These are phyloP conservation scores for Boletus coccyginus DNA, from an alignment of 768 basidiomycete species.

Conservation along the genomic window DNA sequence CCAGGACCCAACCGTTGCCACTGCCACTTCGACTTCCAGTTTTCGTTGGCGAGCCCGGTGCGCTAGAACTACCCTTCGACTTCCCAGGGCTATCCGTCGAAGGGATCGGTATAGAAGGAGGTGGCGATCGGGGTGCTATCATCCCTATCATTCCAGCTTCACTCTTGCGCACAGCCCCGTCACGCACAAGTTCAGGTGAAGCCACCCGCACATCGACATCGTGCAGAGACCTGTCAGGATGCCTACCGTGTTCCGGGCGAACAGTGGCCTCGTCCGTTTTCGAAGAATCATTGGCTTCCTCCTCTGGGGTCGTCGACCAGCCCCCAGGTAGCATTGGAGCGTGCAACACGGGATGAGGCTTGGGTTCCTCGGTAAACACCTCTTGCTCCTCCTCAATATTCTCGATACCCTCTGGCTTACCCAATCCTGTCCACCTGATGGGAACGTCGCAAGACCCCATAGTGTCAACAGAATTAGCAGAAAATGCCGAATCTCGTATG, in stretches of 20 bases:
- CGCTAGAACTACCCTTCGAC: constrained; percentile 20
- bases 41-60: constrained; percentile 33
- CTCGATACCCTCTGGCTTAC: constrained; percentile 37
- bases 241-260: constrained; percentile 25
- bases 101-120: constrained; percentile 26
- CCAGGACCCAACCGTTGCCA: constrained; percentile 63
- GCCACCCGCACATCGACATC: constrained; percentile 51
- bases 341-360: constrained; percentile 24
- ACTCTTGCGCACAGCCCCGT: constrained; percentile 51
- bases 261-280: constrained; percentile 27
- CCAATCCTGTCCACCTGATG: constrained; percentile 59
- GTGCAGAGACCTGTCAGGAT: constrained; percentile 39
- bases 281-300: constrained; percentile 36
- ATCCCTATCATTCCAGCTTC: constrained; percentile 60
- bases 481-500: constrained; percentile 61
- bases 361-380: constrained; percentile 24
- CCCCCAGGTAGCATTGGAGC: constrained; percentile 48
- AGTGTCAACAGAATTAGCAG: constrained; percentile 42
- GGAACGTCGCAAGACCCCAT: constrained; percentile 50
- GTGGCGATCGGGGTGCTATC: constrained; percentile 34
- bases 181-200: constrained; percentile 49
- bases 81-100: constrained; percentile 25
- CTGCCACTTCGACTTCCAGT: constrained; percentile 35
- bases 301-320: constrained; percentile 54
- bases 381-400: constrained; percentile 36